Evolutionary conservation across 345 rosid genomes (phyloP).

Genomic region (Salix purpurea): DNA sequence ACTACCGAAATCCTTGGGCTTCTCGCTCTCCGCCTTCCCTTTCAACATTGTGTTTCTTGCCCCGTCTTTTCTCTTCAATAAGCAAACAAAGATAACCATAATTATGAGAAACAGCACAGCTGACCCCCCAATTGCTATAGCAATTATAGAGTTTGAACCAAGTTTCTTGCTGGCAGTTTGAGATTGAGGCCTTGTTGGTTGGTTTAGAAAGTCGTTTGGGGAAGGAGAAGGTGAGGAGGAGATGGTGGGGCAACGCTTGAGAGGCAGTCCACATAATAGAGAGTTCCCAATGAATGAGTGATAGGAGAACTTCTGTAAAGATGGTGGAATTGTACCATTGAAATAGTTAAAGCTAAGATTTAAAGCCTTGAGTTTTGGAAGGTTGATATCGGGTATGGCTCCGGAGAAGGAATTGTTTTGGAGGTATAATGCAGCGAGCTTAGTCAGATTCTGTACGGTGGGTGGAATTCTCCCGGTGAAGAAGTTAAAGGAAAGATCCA

Average conservation of each 20-base stretch:
- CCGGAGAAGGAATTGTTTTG: constrained; percentile 58
- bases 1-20: constrained; percentile 71
- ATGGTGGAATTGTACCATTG: constrained; percentile 57
- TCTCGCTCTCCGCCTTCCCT: constrained; percentile 33
- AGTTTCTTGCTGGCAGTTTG: constrained; percentile 29
- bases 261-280: constrained; percentile 57
- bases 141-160: constrained; percentile 32
- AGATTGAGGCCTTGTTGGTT: constrained; percentile 20
- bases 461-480: constrained; percentile 53
- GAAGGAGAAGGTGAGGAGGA: constrained; percentile 36
- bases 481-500: constrained; percentile 67
- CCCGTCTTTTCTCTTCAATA: constrained; percentile 36
- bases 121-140: constrained; percentile 43
- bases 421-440: constrained; percentile 41
- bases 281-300: constrained; percentile 57
- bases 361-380: constrained; percentile 45
- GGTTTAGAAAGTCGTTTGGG: constrained; percentile 29
- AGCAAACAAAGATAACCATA: constrained; percentile 31
- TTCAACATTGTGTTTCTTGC: constrained; percentile 23
- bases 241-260: constrained; percentile 33
- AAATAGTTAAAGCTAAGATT: constrained; percentile 61
- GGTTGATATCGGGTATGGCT: constrained; percentile 37
- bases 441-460: constrained; percentile 31
- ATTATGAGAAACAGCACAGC: constrained; percentile 38
- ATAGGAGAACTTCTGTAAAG: constrained; percentile 43